phyloP scores from a whole-genome alignment of 805 yeast species.

The Saturnispora serradocipensis region DNA sequence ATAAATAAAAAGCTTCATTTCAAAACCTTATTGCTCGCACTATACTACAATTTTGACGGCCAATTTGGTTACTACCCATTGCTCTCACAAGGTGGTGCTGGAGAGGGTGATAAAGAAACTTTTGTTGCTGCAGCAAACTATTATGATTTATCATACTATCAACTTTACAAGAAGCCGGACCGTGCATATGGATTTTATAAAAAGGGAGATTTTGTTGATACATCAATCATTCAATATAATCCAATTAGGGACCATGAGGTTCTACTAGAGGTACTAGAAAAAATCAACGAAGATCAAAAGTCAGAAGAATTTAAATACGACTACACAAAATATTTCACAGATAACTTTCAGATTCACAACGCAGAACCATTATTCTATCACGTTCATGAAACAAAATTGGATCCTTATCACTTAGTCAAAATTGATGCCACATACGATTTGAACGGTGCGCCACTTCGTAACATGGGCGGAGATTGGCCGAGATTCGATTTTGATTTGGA shows the following conservation, averaged over 20 bases:
- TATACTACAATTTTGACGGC: slow-evolving; percentile 54
- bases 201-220: slow-evolving; percentile 14
- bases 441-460: slow-evolving; percentile 12
- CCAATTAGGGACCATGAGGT: slow-evolving; percentile 9
- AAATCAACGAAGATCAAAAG: slow-evolving; percentile 12
- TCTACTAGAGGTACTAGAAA: slow-evolving; percentile 13
- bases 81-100: slow-evolving; percentile 51
- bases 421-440: slow-evolving; percentile 11
- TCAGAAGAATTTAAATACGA: slow-evolving; percentile 10
- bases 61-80: slow-evolving; percentile 49
- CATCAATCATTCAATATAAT: slow-evolving; percentile 15
- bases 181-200: slow-evolving; percentile 12
- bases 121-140: slow-evolving; percentile 60
- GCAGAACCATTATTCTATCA: slow-evolving; percentile 25
- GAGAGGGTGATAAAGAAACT: slow-evolving; percentile 82
- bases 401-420: slow-evolving; percentile 31
- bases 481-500: slow-evolving; percentile 17
- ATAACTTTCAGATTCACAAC: slow-evolving; percentile 13
- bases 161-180: slow-evolving; percentile 31
- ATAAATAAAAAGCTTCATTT: slow-evolving; percentile 48
- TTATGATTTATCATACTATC: slow-evolving; percentile 40
- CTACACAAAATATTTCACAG: slow-evolving; percentile 13
- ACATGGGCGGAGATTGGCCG: slow-evolving; percentile 17
- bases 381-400: slow-evolving; percentile 40
- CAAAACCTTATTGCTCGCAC: slow-evolving; percentile 43